Percentiles rank a stretch among this genome's conserved stretches.
Conservation (phyloP, 352 stramenopile species). For the Globisporangium yorkense region DNA sequence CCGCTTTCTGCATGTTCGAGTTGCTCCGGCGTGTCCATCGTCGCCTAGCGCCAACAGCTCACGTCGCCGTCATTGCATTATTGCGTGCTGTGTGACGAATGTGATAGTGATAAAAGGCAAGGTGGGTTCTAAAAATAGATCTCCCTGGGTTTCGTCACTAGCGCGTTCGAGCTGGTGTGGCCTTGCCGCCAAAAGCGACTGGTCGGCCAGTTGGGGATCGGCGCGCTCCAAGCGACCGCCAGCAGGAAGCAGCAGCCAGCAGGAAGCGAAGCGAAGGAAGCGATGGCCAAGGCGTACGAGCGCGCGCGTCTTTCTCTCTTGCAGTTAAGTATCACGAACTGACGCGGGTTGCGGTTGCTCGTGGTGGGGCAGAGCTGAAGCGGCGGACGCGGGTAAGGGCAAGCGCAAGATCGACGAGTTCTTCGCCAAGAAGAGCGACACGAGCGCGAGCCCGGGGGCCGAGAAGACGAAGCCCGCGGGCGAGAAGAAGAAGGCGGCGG, state of each 20-base stretch:
- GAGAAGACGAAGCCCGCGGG: constrained; percentile 27
- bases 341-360: background rate
- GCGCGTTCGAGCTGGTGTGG: no score
- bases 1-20: background rate
- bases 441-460: constrained; percentile 1
- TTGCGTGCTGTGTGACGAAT: background rate
- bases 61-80: no score
- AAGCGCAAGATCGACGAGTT: constrained; percentile 41
- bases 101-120: background rate
- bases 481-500: constrained; percentile 28
- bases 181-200: background rate
- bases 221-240: background rate
- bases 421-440: constrained; percentile 10
- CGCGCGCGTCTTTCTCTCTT: background rate
- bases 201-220: background rate
- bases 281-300: constrained; percentile 34
- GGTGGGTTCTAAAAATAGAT: background rate
- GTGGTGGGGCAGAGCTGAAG: constrained; percentile 21
- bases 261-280: background rate
- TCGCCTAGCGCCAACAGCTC: no score
- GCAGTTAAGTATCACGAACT: background rate
- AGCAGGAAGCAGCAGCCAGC: constrained; percentile 1
- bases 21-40: background rate
- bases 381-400: constrained; percentile 24
- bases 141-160: background rate